Evolutionary conservation across 352 stramenopile genomes (phyloP).

Genomic region (Globisporangium abappressorium): DNA sequence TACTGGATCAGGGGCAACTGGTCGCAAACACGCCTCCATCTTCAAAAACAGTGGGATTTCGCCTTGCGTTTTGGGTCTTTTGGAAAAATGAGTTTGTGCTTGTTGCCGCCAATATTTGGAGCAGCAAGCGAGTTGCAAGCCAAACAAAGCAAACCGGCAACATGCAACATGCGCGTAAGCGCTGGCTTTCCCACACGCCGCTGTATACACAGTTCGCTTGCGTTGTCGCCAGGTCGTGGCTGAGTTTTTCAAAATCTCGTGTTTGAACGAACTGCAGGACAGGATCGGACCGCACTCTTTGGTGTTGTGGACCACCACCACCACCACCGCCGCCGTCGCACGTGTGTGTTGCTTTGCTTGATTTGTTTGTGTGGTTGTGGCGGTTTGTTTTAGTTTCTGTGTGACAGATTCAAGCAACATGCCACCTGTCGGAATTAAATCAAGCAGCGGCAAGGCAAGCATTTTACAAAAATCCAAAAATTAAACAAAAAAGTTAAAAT

Average conservation of each 20-base stretch:
- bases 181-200: background rate
- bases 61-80: too few species aligned
- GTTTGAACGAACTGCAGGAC: background rate
- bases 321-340: too few species aligned
- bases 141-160: too few species aligned
- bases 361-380: background rate
- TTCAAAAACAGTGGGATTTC: too few species aligned
- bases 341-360: too few species aligned
- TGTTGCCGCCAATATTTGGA: too few species aligned
- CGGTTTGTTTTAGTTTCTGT: background rate
- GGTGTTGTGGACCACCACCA: too few species aligned
- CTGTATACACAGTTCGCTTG: background rate
- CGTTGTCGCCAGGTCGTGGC: background rate
- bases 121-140: too few species aligned
- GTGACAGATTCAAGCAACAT: background rate
- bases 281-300: background rate
- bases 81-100: too few species aligned
- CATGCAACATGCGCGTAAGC: background rate
- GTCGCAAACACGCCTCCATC: background rate
- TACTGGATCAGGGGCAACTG: background rate
- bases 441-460: background rate
- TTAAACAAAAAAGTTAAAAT: background rate
- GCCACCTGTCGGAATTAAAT: background rate
- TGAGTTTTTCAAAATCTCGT: too few species aligned
- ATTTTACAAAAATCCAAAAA: background rate